Percentiles rank a stretch among this genome's conserved stretches.
These are phyloP conservation scores for Trametes sanguinea DNA, from an alignment of 768 basidiomycete species.

Conservation along the genomic window DNA sequence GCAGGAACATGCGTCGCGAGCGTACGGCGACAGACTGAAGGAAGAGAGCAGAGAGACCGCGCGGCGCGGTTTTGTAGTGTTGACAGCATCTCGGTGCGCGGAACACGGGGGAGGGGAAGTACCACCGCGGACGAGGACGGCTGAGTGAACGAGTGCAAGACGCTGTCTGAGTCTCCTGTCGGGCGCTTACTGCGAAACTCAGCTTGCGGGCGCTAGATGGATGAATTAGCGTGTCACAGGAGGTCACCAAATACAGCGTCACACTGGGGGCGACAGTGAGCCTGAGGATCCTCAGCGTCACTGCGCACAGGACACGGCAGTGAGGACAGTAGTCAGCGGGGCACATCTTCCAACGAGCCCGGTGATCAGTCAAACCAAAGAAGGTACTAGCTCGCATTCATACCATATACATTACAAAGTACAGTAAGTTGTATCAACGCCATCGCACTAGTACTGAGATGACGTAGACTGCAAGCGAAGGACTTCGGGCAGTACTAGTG, in stretches of 20 bases:
- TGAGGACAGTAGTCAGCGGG: too few relatives aligned
- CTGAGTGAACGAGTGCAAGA: neutral
- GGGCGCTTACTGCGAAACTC: neutral
- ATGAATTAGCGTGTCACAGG: neutral
- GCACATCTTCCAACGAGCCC: too few relatives aligned
- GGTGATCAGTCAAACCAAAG: too few relatives aligned
- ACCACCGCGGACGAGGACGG: neutral
- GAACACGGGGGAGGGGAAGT: neutral
- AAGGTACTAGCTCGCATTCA: too few relatives aligned
- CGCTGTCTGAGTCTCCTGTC: too few relatives aligned
- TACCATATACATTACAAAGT: conserved; percentile 4
- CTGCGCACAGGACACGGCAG: too few relatives aligned
- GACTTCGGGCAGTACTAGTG: too few relatives aligned
- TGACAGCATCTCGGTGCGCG: conserved; percentile 3
- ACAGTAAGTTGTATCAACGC: conserved; percentile 1
- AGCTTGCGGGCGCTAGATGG: neutral
- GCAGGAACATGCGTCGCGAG: conserved; percentile 16
- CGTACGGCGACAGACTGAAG: conserved; percentile 4
- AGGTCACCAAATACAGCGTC: too few relatives aligned
- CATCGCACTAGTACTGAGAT: too few relatives aligned
- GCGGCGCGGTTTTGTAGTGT: neutral
- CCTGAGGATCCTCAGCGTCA: too few relatives aligned
- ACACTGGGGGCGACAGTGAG: too few relatives aligned
- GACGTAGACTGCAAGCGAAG: too few relatives aligned
- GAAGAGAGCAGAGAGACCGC: conserved; percentile 3